These are phyloP conservation scores for Hyphopichia burtonii DNA, from an alignment of 1,139 yeast species.

Conservation along the genomic window DNA sequence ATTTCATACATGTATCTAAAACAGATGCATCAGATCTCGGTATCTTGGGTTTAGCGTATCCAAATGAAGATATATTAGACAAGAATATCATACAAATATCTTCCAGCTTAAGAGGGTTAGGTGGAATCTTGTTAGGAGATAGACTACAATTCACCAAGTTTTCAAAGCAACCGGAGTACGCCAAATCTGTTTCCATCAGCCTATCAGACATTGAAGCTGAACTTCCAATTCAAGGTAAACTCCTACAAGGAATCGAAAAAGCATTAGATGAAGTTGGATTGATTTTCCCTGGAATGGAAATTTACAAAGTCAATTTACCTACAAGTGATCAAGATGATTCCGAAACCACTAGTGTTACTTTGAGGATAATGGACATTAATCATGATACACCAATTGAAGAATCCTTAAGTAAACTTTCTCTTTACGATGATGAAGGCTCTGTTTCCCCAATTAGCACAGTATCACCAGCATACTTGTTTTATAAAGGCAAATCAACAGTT, in stretches of 20 bases:
- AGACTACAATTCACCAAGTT: slow-evolving; percentile 52
- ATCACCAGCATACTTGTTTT: slow-evolving; percentile 49
- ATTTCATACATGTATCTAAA: slow-evolving; percentile 50
- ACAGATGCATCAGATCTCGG: slow-evolving; percentile 45
- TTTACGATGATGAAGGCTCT: slow-evolving; percentile 14
- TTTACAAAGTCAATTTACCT: slow-evolving; percentile 10
- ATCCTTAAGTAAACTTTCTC: slow-evolving; percentile 26
- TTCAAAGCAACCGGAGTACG: slow-evolving; percentile 50
- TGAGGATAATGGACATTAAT: slow-evolving; percentile 23
- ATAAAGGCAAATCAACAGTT: slow-evolving; percentile 36
- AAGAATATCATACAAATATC: slow-evolving; percentile 58
- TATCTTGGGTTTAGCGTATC: slow-evolving; percentile 46
- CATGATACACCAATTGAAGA: slow-evolving; percentile 16
- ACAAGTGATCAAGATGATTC: slow-evolving; percentile 8
- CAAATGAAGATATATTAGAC: slow-evolving; percentile 40
- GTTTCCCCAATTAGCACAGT: slow-evolving; percentile 13
- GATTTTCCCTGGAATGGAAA: slow-evolving; percentile 52
- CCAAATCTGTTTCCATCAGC: slow-evolving; percentile 23
- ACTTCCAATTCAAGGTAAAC: slow-evolving; percentile 5
- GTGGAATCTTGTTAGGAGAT: slow-evolving; percentile 72
- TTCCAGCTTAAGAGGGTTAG: slow-evolving; percentile 45
- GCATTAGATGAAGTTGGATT: slow-evolving; percentile 51
- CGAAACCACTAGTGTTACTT: slow-evolving; percentile 4
- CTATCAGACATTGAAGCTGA: slow-evolving; percentile 6
- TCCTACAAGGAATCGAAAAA: slow-evolving; percentile 28